A percentile compares a stretch with the other conserved stretches of the same genome.
Conservation (phyloP, 2,329 filamentous ascomycete species). For the Phialophora expanda region DNA sequence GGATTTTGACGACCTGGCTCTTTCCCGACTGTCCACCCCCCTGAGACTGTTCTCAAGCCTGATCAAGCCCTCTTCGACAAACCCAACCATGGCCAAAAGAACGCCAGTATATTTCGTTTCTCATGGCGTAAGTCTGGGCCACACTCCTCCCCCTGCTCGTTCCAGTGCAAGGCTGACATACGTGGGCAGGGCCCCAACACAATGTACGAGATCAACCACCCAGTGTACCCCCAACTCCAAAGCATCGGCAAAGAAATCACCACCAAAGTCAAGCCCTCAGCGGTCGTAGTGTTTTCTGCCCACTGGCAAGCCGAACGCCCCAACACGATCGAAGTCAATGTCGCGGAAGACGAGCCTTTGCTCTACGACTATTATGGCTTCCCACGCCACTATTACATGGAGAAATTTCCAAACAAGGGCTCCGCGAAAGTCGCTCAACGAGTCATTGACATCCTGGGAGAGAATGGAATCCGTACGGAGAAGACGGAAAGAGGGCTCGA, state of each 20-base stretch:
- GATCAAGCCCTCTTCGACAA: background rate
- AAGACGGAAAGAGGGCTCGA: slow-evolving; percentile 70
- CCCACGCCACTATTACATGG: slow-evolving; percentile 70
- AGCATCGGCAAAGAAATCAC: slow-evolving; percentile 73
- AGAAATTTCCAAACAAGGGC: slow-evolving; percentile 68
- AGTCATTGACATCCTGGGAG: slow-evolving; percentile 61
- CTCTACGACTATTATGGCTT: slow-evolving; percentile 80
- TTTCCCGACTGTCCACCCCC: slow-evolving; percentile 1
- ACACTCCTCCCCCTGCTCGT: slow-evolving; percentile 26
- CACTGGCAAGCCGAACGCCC: slow-evolving; percentile 69
- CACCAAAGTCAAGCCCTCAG: slow-evolving; percentile 70
- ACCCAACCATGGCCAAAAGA: slow-evolving; percentile 40
- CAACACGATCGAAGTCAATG: slow-evolving; percentile 68
- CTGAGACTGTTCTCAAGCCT: slow-evolving; percentile 5
- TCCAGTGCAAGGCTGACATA: background rate
- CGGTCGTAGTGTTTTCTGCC: slow-evolving; percentile 76
- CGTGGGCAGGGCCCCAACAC: slow-evolving; percentile 58
- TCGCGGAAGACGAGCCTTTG: slow-evolving; percentile 65
- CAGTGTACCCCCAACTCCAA: slow-evolving; percentile 68
- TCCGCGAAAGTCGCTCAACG: slow-evolving; percentile 64
- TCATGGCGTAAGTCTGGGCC: slow-evolving; percentile 48
- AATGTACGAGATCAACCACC: slow-evolving; percentile 71
- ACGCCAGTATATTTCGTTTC: slow-evolving; percentile 61
- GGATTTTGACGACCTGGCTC: slow-evolving; percentile 15
- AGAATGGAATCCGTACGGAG: slow-evolving; percentile 64